Percentiles rank a stretch among this genome's conserved stretches.
These are phyloP conservation scores for Chrysanthemum seticuspe DNA, from an alignment of 129 eudicot species.

Conservation along the genomic window DNA sequence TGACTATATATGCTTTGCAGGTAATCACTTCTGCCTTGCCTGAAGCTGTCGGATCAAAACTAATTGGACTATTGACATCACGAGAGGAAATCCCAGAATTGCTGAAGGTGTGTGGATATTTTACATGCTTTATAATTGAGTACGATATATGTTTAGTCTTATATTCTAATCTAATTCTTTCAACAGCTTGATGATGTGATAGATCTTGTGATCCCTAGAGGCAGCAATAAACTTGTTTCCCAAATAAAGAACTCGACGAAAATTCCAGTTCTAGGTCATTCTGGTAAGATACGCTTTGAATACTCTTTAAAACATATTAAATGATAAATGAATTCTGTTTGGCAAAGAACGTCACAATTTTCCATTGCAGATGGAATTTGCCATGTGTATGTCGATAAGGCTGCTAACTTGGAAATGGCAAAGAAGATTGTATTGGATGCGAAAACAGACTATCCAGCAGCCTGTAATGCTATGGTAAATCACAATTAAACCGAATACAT, in stretches of 20 bases:
- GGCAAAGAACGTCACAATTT: slow-evolving; percentile 5
- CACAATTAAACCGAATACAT: background rate
- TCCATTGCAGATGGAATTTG: slow-evolving; percentile 78
- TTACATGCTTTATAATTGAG: background rate
- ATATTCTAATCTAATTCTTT: background rate
- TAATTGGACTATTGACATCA: slow-evolving; percentile 80
- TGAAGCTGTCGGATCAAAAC: slow-evolving; percentile 60
- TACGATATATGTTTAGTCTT: background rate
- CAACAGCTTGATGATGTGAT: slow-evolving; percentile 91
- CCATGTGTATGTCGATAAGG: slow-evolving; percentile 83
- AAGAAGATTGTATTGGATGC: slow-evolving; percentile 68
- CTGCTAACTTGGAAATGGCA: slow-evolving; percentile 85
- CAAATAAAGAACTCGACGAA: slow-evolving; percentile 77
- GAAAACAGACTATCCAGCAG: slow-evolving; percentile 92
- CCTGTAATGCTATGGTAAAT: slow-evolving; percentile 91
- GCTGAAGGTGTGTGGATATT: slow-evolving; percentile 54
- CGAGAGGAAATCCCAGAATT: slow-evolving; percentile 85
- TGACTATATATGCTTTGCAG: slow-evolving; percentile 31
- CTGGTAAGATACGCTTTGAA: slow-evolving; percentile 46
- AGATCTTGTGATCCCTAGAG: slow-evolving; percentile 98
- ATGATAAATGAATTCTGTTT: background rate
- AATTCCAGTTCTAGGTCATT: slow-evolving; percentile 95
- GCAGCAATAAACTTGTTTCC: slow-evolving; percentile 91
- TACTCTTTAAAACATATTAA: background rate
- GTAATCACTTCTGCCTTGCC: slow-evolving; percentile 77